Conservation (phyloP, 306 rosid species). For the Rubus parviflorus region DNA sequence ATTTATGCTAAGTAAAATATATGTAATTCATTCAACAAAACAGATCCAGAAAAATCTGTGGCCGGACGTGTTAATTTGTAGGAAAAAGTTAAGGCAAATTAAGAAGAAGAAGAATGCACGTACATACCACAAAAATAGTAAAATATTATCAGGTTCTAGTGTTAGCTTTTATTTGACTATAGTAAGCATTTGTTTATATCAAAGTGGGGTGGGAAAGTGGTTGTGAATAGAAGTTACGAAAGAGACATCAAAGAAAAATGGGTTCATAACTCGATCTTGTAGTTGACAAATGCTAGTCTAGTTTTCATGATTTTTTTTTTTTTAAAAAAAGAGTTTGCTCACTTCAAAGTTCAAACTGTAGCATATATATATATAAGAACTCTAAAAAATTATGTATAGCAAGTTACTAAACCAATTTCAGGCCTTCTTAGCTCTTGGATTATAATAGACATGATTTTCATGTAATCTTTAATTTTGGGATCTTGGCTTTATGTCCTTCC, state of each 20-base stretch:
- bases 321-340: background rate
- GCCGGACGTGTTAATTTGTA: constrained; percentile 15
- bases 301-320: background rate
- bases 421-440: too few relatives aligned
- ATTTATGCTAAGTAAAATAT: constrained; percentile 1
- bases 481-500: too few relatives aligned
- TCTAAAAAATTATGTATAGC: too few relatives aligned
- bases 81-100: constrained; percentile 26
- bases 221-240: constrained; percentile 9
- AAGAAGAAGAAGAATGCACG: constrained; percentile 18
- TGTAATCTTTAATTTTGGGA: too few relatives aligned
- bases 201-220: background rate
- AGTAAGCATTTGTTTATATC: background rate
- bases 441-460: too few relatives aligned
- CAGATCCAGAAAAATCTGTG: constrained; percentile 10
- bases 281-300: background rate
- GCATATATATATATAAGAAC: too few relatives aligned
- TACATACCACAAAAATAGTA: background rate
- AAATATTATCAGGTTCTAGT: background rate
- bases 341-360: background rate
- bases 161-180: background rate
- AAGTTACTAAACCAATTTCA: too few relatives aligned
- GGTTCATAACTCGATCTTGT: background rate
- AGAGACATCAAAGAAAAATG: background rate
- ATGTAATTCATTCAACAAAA: constrained; percentile 7